Percentiles rank a stretch among this genome's conserved stretches.
Conservation (phyloP, 306 rosid species). For the Quercus suber region DNA sequence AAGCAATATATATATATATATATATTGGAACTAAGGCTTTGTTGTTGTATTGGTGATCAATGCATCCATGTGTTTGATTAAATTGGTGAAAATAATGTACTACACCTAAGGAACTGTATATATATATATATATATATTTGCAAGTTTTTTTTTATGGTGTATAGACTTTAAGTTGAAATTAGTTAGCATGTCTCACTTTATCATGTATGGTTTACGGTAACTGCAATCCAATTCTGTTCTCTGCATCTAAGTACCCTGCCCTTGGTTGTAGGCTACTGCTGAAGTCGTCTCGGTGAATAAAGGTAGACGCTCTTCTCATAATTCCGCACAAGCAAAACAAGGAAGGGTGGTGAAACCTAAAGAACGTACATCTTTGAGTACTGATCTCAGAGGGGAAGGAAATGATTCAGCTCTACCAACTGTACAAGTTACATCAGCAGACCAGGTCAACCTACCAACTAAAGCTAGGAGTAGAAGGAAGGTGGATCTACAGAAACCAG, state of each 20-base stretch:
- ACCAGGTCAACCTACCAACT: conserved; percentile 40
- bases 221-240: conserved; percentile 5
- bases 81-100: no score
- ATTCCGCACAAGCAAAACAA: conserved; percentile 43
- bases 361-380: conserved; percentile 42
- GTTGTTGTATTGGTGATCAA: no score
- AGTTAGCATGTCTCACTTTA: background rate
- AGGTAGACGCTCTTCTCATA: conserved; percentile 67
- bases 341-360: conserved; percentile 44
- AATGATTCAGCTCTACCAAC: conserved; percentile 44
- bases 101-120: no score
- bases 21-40: background rate
- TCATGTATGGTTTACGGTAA: background rate
- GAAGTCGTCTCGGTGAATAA: conserved; percentile 52
- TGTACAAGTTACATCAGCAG: conserved; percentile 40
- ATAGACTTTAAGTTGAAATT: background rate
- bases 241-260: conserved; percentile 19
- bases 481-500: conserved; percentile 50
- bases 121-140: background rate
- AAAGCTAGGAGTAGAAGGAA: conserved; percentile 55
- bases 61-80: no score
- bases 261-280: conserved; percentile 50
- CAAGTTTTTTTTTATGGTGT: background rate
- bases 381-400: conserved; percentile 41
- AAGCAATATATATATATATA: background rate